phyloP scores from a whole-genome alignment of 768 basidiomycete species.

The Asterophora parasitica region DNA sequence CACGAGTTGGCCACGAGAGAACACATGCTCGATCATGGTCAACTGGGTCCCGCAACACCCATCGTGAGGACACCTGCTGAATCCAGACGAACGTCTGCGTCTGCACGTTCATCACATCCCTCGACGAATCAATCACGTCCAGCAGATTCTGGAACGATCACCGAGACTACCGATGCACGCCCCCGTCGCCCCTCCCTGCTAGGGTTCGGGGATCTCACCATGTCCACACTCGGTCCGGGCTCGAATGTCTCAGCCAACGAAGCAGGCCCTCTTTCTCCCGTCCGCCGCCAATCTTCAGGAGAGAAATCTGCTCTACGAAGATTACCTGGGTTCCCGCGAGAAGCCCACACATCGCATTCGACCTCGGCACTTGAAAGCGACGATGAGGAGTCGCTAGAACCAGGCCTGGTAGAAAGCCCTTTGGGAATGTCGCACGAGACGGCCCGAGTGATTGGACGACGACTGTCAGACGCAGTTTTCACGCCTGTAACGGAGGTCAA shows the following conservation, averaged over 20 bases:
- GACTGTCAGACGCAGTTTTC: slow-evolving; percentile 38
- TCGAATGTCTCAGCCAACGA: slow-evolving; percentile 17
- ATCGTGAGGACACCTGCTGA: slow-evolving; percentile 39
- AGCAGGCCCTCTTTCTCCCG: slow-evolving; percentile 5
- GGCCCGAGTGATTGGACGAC: slow-evolving; percentile 34
- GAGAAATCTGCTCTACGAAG: slow-evolving; percentile 13
- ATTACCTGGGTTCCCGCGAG: slow-evolving; percentile 17
- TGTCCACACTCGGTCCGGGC: slow-evolving; percentile 33
- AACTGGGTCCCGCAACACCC: slow-evolving; percentile 66
- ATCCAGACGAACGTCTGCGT: slow-evolving; percentile 20
- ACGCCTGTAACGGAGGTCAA: slow-evolving; percentile 19
- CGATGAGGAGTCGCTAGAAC: slow-evolving; percentile 22
- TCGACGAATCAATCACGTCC: slow-evolving; percentile 22
- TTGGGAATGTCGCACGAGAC: slow-evolving; percentile 14
- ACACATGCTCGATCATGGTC: slow-evolving; percentile 90
- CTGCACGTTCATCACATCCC: slow-evolving; percentile 14
- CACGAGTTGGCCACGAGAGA: slow-evolving; percentile 86
- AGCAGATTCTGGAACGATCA: slow-evolving; percentile 18
- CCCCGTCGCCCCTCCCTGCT: slow-evolving; percentile 30
- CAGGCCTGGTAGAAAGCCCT: slow-evolving; percentile 3
- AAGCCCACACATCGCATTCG: slow-evolving; percentile 29
- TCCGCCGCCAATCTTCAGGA: slow-evolving; percentile 13
- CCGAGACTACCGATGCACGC: slow-evolving; percentile 15
- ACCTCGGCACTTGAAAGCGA: slow-evolving; percentile 49
- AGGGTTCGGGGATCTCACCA: slow-evolving; percentile 30